phyloP scores from a whole-genome alignment of 345 rosid species.

The Dimocarpus longan region DNA sequence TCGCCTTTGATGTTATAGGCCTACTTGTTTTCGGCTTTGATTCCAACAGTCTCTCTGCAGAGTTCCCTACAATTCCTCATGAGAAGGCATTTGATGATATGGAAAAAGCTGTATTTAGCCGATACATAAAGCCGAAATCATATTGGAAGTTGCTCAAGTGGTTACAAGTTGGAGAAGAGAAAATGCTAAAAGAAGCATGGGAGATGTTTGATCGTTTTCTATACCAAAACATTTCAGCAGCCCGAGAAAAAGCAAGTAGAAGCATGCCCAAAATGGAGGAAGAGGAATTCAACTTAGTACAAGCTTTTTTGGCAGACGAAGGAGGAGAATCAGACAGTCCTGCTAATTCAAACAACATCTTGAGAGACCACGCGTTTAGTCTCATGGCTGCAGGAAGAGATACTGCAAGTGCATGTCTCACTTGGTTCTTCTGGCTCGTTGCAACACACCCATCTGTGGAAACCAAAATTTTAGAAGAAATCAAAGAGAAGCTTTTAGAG shows the following conservation, averaged over 20 bases:
- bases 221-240: slow-evolving; percentile 13
- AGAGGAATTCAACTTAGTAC: slow-evolving; percentile 25
- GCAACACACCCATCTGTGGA: slow-evolving; percentile 34
- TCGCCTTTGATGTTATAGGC: slow-evolving; percentile 30
- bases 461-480: slow-evolving; percentile 31
- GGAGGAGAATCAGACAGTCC: not conserved
- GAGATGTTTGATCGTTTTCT: slow-evolving; percentile 19
- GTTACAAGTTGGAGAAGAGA: slow-evolving; percentile 34
- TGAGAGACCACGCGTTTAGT: slow-evolving; percentile 30
- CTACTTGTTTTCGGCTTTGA: slow-evolving; percentile 26
- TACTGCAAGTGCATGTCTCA: slow-evolving; percentile 34
- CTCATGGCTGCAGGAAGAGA: slow-evolving; percentile 47
- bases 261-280: not conserved
- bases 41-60: slow-evolving; percentile 22
- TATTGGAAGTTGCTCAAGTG: slow-evolving; percentile 30
- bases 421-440: slow-evolving; percentile 47
- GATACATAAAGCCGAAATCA: slow-evolving; percentile 13
- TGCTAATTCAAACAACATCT: slow-evolving; percentile 1
- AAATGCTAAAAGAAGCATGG: slow-evolving; percentile 17
- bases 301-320: slow-evolving; percentile 16
- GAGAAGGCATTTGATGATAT: slow-evolving; percentile 26
- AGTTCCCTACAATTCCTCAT: slow-evolving; percentile 17
- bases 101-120: slow-evolving; percentile 16
- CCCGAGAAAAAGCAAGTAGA: not conserved
- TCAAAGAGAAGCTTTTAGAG: slow-evolving; percentile 14